Percentiles rank a stretch among this genome's conserved stretches.
These are phyloP conservation scores for Fraxinus pennsylvanica DNA, from an alignment of 257 asterid species.

Conservation along the genomic window DNA sequence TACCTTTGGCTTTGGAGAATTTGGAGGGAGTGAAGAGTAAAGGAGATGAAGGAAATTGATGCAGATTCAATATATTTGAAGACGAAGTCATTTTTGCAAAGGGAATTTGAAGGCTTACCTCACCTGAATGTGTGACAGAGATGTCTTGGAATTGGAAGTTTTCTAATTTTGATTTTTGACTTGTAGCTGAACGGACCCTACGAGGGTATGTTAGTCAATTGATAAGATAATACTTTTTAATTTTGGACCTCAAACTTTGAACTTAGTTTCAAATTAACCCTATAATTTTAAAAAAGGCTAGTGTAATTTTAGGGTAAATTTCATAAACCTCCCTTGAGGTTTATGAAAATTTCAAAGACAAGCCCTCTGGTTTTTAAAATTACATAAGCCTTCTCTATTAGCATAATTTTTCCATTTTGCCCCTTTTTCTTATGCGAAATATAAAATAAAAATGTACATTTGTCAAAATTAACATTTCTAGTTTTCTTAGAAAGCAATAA, in stretches of 20 bases:
- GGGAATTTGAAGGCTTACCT: background rate
- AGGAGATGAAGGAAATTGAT: slow-evolving; percentile 28
- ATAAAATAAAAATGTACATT: too few relatives aligned
- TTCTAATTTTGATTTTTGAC: background rate
- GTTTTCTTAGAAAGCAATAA: too few relatives aligned
- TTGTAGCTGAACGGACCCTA: background rate
- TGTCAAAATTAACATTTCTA: too few relatives aligned
- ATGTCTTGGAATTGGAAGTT: background rate
- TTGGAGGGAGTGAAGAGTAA: slow-evolving; percentile 25
- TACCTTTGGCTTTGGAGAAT: slow-evolving; percentile 31
- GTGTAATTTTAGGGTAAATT: too few relatives aligned
- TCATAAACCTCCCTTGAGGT: too few relatives aligned
- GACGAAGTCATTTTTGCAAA: slow-evolving; percentile 26
- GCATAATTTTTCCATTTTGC: too few relatives aligned
- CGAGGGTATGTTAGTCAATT: background rate
- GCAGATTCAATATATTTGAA: slow-evolving; percentile 29
- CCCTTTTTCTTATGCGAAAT: too few relatives aligned
- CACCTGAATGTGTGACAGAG: background rate
- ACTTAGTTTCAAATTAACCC: background rate
- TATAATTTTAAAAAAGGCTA: too few relatives aligned
- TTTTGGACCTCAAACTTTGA: background rate
- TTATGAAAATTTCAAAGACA: too few relatives aligned
- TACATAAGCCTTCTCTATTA: too few relatives aligned
- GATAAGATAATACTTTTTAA: too few relatives aligned
- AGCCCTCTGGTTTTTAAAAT: too few relatives aligned